phyloP scores from a whole-genome alignment of 225 moss, liverwort and hornwort species.

The Straminergon stramineum region DNA sequence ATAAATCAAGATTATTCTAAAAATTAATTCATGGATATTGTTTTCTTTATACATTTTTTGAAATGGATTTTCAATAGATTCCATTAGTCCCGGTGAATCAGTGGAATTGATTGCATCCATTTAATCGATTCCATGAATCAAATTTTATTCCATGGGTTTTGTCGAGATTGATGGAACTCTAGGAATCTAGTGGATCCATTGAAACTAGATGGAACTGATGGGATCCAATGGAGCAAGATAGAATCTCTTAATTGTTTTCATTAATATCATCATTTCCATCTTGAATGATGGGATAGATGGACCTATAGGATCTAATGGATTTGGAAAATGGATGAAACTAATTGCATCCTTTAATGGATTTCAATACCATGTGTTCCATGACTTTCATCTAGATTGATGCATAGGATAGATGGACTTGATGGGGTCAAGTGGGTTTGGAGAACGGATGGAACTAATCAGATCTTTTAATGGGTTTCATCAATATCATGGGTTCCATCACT shows the following conservation, averaged over 20 bases:
- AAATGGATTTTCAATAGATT: not conserved
- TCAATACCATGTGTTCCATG: not conserved
- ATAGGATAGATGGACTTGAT: no score
- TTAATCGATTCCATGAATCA: fast-evolving
- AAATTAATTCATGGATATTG: no score
- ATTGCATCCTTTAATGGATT: no score
- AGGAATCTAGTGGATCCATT: not conserved
- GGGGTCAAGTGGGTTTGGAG: fast-evolving
- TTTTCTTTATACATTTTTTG: not conserved
- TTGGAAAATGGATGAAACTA: not conserved
- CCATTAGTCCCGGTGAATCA: not conserved
- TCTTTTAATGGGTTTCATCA: not conserved
- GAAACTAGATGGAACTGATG: not conserved
- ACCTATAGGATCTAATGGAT: not conserved
- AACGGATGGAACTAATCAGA: fast-evolving
- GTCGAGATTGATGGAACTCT: not conserved
- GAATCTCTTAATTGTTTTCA: not conserved
- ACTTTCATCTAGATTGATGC: no score
- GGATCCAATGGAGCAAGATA: not conserved
- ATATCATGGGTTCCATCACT: not conserved
- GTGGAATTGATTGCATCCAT: fast-evolving
- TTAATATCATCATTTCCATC: not conserved
- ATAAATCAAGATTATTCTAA: not conserved
- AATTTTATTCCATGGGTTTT: not conserved
- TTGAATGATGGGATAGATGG: not conserved